Conservation (phyloP, 805 yeast genomes). For the Nakazawaea holstii region DNA sequence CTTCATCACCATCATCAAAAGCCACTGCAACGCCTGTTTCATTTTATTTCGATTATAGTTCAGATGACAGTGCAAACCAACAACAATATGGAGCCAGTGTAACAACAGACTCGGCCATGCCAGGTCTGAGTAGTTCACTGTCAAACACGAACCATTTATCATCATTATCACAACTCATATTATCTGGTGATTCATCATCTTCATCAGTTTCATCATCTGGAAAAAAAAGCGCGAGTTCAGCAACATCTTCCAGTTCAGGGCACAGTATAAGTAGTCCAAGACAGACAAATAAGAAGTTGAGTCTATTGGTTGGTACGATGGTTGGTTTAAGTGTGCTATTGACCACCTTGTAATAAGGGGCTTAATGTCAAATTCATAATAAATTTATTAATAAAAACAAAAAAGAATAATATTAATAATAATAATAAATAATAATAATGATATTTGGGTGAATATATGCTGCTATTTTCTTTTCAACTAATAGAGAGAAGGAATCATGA, state of each 20-base stretch:
- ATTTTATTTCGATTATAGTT: slow-evolving; percentile 1
- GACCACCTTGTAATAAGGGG: neutral
- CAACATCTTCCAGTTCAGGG: neutral
- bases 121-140: neutral
- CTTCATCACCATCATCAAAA: neutral
- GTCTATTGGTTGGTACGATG: neutral
- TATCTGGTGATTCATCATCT: neutral
- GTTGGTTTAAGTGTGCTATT: slow-evolving; percentile 5
- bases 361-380: no score
- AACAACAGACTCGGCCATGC: neutral
- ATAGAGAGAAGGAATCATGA: no score
- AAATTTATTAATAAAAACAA: no score
- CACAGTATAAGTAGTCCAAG: neutral
- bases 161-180: neutral
- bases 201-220: neutral
- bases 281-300: neutral
- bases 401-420: no score
- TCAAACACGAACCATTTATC: neutral
- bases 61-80: neutral
- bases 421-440: no score
- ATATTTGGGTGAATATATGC: no score
- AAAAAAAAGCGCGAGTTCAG: neutral
- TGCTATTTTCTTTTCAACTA: no score
- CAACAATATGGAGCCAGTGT: neutral
- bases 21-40: neutral